Percentiles rank a stretch among this genome's conserved stretches.
phyloP scores from a whole-genome alignment of 2,329 filamentous ascomycete species.

The Talaromyces atroroseus region DNA sequence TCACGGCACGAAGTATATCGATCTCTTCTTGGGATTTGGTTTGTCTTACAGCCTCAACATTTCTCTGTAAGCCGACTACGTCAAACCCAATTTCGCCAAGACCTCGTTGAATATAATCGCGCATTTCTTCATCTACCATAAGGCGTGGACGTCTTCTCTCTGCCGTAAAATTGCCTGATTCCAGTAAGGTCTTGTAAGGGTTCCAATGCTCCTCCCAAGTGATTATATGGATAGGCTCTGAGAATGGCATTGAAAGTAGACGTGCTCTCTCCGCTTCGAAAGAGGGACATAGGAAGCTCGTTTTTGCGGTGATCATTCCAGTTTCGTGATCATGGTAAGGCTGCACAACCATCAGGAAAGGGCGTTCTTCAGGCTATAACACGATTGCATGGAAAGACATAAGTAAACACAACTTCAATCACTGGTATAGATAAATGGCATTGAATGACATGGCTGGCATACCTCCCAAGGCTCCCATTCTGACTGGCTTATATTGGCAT shows the following conservation, averaged over 20 bases:
- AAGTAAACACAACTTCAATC: neutral
- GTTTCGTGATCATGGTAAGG: slow-evolving; percentile 35
- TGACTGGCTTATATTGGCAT: slow-evolving; percentile 55
- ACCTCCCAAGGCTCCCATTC: slow-evolving; percentile 59
- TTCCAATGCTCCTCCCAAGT: slow-evolving; percentile 62
- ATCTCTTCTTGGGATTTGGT: slow-evolving; percentile 54
- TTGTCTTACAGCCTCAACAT: slow-evolving; percentile 56
- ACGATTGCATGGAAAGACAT: too few species aligned
- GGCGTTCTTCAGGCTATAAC: slow-evolving; percentile 54
- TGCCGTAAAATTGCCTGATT: slow-evolving; percentile 37
- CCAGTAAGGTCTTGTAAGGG: slow-evolving; percentile 52
- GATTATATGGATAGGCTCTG: slow-evolving; percentile 49
- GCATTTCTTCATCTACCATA: slow-evolving; percentile 62
- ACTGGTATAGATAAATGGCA: neutral
- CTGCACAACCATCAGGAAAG: slow-evolving; percentile 57
- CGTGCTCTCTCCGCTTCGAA: slow-evolving; percentile 58
- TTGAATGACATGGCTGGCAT: neutral
- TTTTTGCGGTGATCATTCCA: slow-evolving; percentile 48
- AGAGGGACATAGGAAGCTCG: slow-evolving; percentile 54
- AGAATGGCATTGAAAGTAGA: slow-evolving; percentile 54
- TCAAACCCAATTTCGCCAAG: slow-evolving; percentile 50
- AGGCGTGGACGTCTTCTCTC: slow-evolving; percentile 31
- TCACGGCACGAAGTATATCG: slow-evolving; percentile 55
- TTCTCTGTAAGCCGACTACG: slow-evolving; percentile 50
- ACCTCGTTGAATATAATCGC: slow-evolving; percentile 58